Percentiles rank a stretch among this genome's conserved stretches.
These are phyloP conservation scores for Triticum aestivum DNA, from an alignment of 176 grass and related monocot genomes.

Conservation along the genomic window DNA sequence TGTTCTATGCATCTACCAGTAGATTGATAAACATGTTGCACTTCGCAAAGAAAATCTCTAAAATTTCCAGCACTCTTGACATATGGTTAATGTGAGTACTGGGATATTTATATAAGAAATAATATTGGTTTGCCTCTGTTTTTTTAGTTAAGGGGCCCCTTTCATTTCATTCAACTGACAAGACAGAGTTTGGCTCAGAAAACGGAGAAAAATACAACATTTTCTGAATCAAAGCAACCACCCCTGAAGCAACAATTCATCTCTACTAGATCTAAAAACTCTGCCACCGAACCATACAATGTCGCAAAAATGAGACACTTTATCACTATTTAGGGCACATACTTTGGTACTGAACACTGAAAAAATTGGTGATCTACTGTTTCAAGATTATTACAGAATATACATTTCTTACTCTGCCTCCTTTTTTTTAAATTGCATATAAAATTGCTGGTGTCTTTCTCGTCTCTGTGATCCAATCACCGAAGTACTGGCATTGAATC, in stretches of 20 bases:
- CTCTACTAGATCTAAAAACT: background rate
- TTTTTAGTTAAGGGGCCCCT: background rate
- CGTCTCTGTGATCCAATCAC: constrained; percentile 15
- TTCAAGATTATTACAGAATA: background rate
- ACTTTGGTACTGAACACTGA: background rate
- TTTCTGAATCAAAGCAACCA: background rate
- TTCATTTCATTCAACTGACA: background rate
- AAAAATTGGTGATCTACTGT: background rate
- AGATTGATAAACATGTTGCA: constrained; percentile 20
- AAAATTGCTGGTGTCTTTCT: constrained; percentile 7
- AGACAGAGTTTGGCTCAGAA: background rate
- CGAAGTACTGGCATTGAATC: constrained; percentile 1
- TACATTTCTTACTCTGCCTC: background rate
- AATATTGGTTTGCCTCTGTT: background rate
- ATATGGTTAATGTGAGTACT: background rate
- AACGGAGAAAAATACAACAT: background rate
- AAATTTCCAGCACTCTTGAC: background rate
- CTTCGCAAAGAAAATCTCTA: background rate
- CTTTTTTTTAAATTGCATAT: background rate
- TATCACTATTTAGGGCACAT: background rate
- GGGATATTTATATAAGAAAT: background rate
- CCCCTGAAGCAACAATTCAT: background rate
- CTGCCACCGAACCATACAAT: background rate
- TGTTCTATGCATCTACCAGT: constrained; percentile 21
- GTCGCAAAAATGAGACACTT: background rate